A percentile compares a stretch with the other conserved stretches of the same genome.
Conservation (phyloP, 305 asterid species). For the Fraxinus nigra region DNA sequence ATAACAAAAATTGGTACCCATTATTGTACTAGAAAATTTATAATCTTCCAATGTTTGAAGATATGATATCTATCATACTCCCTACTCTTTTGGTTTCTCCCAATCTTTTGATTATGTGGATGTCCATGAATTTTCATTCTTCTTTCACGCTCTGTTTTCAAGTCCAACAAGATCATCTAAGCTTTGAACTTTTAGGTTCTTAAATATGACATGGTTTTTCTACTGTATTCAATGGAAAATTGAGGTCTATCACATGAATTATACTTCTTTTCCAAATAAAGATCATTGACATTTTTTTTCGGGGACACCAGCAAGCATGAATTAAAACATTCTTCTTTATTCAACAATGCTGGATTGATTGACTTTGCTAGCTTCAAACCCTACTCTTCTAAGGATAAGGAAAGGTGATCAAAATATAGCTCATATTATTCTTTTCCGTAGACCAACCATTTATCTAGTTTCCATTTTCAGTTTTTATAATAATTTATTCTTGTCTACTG, state of each 20-base stretch:
- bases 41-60: background rate
- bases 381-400: background rate
- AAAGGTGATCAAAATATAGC: background rate
- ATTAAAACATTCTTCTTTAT: background rate
- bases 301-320: background rate
- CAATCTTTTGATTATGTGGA: background rate
- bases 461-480: constrained; percentile 15
- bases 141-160: background rate
- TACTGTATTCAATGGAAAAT: constrained; percentile 7
- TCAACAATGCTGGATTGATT: constrained; percentile 13
- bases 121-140: background rate
- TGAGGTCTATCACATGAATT: background rate
- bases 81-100: background rate
- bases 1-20: background rate
- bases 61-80: background rate
- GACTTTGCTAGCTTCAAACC: background rate
- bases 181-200: background rate
- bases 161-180: background rate
- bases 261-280: background rate
- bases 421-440: background rate
- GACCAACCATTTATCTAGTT: background rate
- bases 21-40: background rate
- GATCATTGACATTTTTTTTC: background rate
- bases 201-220: background rate
- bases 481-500: constrained; percentile 4